Conservation (phyloP, 805 yeast genomes). For the Lipomyces yamadae region DNA sequence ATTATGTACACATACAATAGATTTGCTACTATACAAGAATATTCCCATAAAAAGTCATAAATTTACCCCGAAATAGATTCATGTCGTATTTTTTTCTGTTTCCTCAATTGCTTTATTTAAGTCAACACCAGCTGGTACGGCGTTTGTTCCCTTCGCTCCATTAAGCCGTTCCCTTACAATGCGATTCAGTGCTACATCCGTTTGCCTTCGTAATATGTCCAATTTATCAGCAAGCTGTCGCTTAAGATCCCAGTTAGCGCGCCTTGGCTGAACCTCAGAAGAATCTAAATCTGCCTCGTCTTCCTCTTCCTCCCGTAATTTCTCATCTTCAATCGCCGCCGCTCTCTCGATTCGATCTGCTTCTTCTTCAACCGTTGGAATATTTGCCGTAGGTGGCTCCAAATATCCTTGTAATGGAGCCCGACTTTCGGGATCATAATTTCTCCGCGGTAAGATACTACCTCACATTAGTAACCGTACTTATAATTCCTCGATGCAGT, state of each 20-base stretch:
- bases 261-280: conserved; percentile 40
- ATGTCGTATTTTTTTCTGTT: conserved; percentile 13
- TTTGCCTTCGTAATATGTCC: conserved; percentile 49
- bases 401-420: conserved; percentile 43
- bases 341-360: conserved; percentile 43
- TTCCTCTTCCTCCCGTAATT: conserved; percentile 45
- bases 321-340: conserved; percentile 13
- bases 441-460: conserved; percentile 36
- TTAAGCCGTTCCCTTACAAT: conserved; percentile 48
- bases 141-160: conserved; percentile 6
- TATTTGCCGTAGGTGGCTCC: conserved; percentile 37
- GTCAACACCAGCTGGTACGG: conserved; percentile 31
- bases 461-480: not conserved
- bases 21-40: not conserved
- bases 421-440: conserved; percentile 42
- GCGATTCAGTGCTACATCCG: conserved; percentile 51
- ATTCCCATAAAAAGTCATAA: not conserved
- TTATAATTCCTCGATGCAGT: not conserved
- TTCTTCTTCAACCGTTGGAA: conserved; percentile 42
- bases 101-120: conserved; percentile 24
- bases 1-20: not conserved
- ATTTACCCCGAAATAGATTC: not conserved
- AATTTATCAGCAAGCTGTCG: conserved; percentile 49
- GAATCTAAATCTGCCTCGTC: conserved; percentile 39
- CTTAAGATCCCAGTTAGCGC: conserved; percentile 48